Evolutionary conservation across 208 protist genomes (phyloP).

Genomic region (Sergeia podlipaevii): DNA sequence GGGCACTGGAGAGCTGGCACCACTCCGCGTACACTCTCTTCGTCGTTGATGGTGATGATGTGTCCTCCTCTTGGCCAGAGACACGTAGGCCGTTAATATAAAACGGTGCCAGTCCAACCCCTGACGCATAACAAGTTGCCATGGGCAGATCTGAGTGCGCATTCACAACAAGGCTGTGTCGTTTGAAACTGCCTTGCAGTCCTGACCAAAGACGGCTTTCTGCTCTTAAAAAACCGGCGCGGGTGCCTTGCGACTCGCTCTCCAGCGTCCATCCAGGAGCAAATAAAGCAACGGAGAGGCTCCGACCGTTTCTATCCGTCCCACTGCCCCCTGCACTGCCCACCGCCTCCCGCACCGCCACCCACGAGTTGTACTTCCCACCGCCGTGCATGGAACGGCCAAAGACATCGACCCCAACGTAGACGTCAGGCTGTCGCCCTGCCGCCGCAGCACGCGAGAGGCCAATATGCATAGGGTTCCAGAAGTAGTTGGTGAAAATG

Average conservation of each 20-base stretch:
- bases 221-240: constrained; percentile 42
- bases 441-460: constrained; percentile 25
- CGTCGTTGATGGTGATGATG: neutral
- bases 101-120: constrained; percentile 49
- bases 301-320: no score
- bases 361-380: constrained; percentile 62
- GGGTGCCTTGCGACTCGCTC: constrained; percentile 23
- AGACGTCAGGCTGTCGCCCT: constrained; percentile 44
- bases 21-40: constrained; percentile 9
- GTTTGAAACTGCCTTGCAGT: constrained; percentile 36
- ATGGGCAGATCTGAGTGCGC: no score
- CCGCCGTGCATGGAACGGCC: constrained; percentile 72
- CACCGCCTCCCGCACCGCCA: constrained; percentile 37
- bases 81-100: constrained; percentile 41
- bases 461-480: constrained; percentile 47
- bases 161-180: neutral
- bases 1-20: constrained; percentile 26
- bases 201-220: constrained; percentile 51
- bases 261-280: constrained; percentile 89
- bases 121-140: constrained; percentile 41
- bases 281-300: constrained; percentile 88
- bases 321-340: neutral
- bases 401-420: constrained; percentile 85
- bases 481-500: constrained; percentile 91
- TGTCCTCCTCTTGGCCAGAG: neutral